phyloP scores from a whole-genome alignment of 2,329 filamentous ascomycete species.

The Ophiostoma pallidulum region DNA sequence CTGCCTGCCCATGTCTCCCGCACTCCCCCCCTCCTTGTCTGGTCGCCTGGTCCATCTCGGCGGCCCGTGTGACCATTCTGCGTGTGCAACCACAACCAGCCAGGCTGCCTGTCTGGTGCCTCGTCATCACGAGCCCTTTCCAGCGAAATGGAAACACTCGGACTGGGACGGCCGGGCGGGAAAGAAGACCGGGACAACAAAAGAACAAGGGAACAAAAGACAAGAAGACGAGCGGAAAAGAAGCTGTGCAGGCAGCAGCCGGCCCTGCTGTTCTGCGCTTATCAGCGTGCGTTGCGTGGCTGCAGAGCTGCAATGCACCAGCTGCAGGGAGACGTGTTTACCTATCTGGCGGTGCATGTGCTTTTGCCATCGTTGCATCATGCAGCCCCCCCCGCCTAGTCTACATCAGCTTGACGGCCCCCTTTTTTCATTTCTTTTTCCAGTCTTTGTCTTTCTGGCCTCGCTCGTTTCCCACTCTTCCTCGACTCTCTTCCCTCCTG shows the following conservation, averaged over 20 bases:
- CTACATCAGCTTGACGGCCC: background rate
- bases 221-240: background rate
- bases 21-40: background rate
- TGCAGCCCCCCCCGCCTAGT: conserved; percentile 4
- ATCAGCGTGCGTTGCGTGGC: background rate
- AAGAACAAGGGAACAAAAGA: background rate
- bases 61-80: conserved; percentile 7
- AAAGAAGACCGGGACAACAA: background rate
- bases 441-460: background rate
- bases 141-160: background rate
- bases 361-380: conserved; percentile 9
- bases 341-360: background rate
- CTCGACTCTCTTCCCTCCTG: background rate
- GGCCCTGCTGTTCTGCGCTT: background rate
- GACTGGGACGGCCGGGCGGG: too few species aligned
- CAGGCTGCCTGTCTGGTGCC: background rate
- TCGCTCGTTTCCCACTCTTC: background rate
- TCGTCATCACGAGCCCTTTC: conserved; percentile 11
- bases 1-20: background rate
- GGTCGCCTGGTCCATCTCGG: background rate
- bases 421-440: conserved; percentile 2
- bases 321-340: background rate
- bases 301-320: background rate
- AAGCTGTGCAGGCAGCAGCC: conserved; percentile 4
- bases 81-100: background rate